Base-by-base conservation (phyloP, 495 filamentous ascomycete species). In the Penicillium pancosmium region DNA sequence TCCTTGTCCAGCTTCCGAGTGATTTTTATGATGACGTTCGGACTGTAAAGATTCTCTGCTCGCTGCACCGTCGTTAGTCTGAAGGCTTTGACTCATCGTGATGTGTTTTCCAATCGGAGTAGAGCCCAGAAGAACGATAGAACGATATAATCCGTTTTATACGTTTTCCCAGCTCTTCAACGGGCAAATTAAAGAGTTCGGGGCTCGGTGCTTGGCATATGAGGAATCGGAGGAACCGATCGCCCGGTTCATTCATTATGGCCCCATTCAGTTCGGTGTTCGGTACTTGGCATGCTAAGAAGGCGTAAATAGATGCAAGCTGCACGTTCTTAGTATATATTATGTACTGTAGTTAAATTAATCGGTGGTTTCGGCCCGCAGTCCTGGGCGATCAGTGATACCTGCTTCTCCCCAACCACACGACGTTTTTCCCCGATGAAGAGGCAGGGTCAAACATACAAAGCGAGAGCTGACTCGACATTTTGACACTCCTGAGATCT, bases 151-250 rank as follows among this genome's bases (percentile, higher is more conserved):
- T 3, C 36, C 11, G 36, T 15, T 38, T 38, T 38, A 38, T 38
- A 38, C 12, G 3, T 12, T 1, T 38, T 5, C 12, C 18, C 33
- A 50, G 19, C 48, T 50, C 48, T 15, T 16, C 15, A 15, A 50
- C 48, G 48, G 18, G 19, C 48, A 50, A 50, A 50, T 31, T 16
- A 50, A 15, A 33, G n/a, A 33, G 48, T 51, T 50, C 48, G 48
- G 48, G 25, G 48, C 48, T 50, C 48, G 48, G 48, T 18, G 19
- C 48, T 50, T 50, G 48, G 48, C 48, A 23, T 12, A 38, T 38
- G 11, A 38, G 36, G 36, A 33, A 33, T 33, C 48, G 48, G 48
- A 15, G 21, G 48, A 35, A 33, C 25, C 6, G n/a, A 34, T 51
- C 15, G 7, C 49, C 49, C 36, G 36, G 3, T n/a, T 38, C 9